Percentiles rank a stretch among this genome's conserved stretches.
Conservation (phyloP, 192 early-diverging fungal genomes). For the Rhizophagus sp. region DNA sequence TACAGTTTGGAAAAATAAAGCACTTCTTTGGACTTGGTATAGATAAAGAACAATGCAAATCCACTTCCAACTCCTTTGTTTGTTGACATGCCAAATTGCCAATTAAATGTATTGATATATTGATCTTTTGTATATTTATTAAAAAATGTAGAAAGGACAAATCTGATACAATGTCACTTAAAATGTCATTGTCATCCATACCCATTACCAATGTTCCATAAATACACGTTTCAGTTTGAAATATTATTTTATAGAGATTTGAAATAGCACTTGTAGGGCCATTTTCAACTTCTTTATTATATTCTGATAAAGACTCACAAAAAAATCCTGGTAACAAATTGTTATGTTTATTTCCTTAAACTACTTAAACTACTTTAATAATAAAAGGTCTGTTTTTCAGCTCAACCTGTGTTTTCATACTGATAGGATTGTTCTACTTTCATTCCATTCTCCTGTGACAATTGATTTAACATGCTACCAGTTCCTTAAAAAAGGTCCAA, state of each 20-base stretch:
- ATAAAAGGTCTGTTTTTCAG: neutral
- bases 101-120: neutral
- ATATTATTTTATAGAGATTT: neutral
- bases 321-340: neutral
- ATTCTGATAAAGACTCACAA: neutral
- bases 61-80: neutral
- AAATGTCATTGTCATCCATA: neutral
- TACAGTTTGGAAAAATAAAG: neutral
- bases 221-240: neutral
- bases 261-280: neutral
- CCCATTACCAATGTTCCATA: neutral
- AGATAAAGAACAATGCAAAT: neutral
- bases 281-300: neutral
- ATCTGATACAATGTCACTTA: neutral
- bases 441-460: neutral
- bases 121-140: neutral
- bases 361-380: neutral
- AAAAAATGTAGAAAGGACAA: neutral
- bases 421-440: neutral
- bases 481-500: neutral
- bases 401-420: neutral
- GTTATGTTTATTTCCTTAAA: neutral
- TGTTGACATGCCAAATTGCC: neutral
- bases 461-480: neutral
- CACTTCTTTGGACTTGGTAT: neutral